Evolutionary conservation across 768 basidiomycete genomes (phyloP), one percentile per base, ranked within the genome.

Genomic region (Exsudoporus frostii): DNA sequence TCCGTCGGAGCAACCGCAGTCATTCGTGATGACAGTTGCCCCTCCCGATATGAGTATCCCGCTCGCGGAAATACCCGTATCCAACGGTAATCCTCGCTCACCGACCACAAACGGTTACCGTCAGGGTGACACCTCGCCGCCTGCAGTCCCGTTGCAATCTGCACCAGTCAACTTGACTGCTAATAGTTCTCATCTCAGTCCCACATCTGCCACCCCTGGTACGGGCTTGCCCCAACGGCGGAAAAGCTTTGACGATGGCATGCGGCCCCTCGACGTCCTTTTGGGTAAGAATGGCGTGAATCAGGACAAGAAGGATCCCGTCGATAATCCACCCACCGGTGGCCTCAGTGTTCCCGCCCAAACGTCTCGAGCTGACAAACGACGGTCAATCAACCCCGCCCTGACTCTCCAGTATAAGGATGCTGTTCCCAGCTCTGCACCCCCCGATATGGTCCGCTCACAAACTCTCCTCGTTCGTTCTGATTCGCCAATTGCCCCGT

Each of bases 351-450:
- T 73, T 45, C 58, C 75, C 39, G 50, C 55, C 17, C 55, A 55
- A 7, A 71, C 71, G 0, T 67, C 68, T 6, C 73, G 78, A 33
- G 69, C 73, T 0, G 79, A 78, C 24, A 77, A 74, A 41, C 71
- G 83, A 13, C 70, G 77, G 20, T 83, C 83, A 5, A 83, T 84
- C 55, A 83, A 81, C 51, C 83, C 84, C 1, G 75, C 65, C 5
- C 64, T 77, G 40, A 63, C 73, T 7, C 69, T 80, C 54, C 73
- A 66, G 20, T 50, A 54, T 33, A 58, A 58, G 14, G 51, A 58
- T 4, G 1, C 43, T 2, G 9, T 43, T 5, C 55, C 61, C 22
- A 58, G 57, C 45, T 53, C 59, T 27, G 51, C 57, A 10, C 57
- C 57, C n/a, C 48, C 58, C 7, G 68, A 70, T 15, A 68, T 72